Percentiles rank a stretch among this genome's conserved stretches.
phyloP scores from a whole-genome alignment of 176 grass and related monocot species.

The Dendrocalamus sinicus region DNA sequence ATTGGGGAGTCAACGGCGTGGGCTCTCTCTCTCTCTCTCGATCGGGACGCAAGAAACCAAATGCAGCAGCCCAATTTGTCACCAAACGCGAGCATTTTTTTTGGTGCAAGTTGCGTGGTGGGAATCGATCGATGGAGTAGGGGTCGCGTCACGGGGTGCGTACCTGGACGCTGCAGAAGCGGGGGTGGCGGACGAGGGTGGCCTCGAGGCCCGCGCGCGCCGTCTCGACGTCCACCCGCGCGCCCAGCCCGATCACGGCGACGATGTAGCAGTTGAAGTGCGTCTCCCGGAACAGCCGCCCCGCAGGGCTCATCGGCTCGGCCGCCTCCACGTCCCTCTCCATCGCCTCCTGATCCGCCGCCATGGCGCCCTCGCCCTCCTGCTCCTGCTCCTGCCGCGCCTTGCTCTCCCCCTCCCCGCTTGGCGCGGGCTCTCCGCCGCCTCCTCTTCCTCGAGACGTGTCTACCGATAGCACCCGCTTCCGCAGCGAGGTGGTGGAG shows the following conservation, averaged over 20 bases:
- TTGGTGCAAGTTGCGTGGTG: neutral
- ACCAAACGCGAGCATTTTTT: neutral
- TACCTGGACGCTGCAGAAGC: slow-evolving; percentile 93
- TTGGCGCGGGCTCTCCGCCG: neutral
- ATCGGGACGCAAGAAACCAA: neutral
- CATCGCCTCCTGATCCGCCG: neutral
- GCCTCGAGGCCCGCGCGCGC: slow-evolving; percentile 57
- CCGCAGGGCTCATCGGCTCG: slow-evolving; percentile 80
- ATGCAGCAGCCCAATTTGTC: neutral
- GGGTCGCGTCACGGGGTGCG: neutral
- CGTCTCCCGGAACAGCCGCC: slow-evolving; percentile 71
- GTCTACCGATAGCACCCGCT: slow-evolving; percentile 31
- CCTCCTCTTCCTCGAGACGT: slow-evolving; percentile 9
- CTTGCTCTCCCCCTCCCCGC: slow-evolving; percentile 3
- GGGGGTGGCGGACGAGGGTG: slow-evolving; percentile 71
- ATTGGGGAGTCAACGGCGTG: slow-evolving; percentile 26
- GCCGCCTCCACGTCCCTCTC: slow-evolving; percentile 16
- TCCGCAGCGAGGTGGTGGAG: slow-evolving; percentile 14
- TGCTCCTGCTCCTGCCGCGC: slow-evolving; percentile 12
- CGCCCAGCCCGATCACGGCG: slow-evolving; percentile 55
- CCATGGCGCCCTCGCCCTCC: neutral
- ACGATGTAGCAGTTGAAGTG: slow-evolving; percentile 89
- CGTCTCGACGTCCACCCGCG: slow-evolving; percentile 47
- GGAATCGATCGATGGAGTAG: neutral
- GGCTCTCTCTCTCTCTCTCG: neutral